Conservation (phyloP, 208 protist genomes). For the Leishmania lainsoni region DNA sequence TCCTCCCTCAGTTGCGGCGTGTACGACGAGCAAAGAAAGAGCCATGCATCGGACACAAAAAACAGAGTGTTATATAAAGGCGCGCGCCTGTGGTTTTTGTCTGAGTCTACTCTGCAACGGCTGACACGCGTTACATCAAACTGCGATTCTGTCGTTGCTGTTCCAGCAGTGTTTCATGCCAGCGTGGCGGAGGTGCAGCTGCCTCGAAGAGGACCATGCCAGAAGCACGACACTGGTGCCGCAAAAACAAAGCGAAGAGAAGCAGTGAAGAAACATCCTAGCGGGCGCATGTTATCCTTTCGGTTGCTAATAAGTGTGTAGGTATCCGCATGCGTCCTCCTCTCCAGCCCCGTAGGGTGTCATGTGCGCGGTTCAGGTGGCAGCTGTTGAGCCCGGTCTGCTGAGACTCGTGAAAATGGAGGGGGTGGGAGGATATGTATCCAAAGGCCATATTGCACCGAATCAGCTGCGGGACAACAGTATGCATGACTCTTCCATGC, state of each 20-base stretch:
- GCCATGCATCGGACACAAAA: not conserved
- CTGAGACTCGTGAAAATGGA: not conserved
- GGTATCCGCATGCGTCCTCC: not conserved
- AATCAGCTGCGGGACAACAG: not conserved
- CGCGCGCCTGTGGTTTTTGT: not conserved
- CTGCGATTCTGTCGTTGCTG: not conserved
- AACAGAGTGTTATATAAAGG: not conserved
- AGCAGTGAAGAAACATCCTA: not conserved
- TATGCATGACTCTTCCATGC: not conserved
- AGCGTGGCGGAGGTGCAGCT: not conserved
- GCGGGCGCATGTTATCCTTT: not conserved
- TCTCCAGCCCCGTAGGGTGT: not conserved
- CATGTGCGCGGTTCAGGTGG: not conserved
- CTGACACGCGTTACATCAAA: not conserved
- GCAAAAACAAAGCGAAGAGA: too few relatives aligned
- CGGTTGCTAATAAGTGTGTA: not conserved
- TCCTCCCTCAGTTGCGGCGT: constrained; percentile 27
- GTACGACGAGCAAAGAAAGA: not conserved
- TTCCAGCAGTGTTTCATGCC: not conserved
- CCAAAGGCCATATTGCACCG: not conserved
- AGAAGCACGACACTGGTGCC: not conserved
- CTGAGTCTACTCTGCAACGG: not conserved
- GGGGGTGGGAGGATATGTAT: not conserved
- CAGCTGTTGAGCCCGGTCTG: not conserved
- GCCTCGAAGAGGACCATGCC: not conserved